Conservation (phyloP, 306 rosid genomes). For the Malus sylvestris region DNA sequence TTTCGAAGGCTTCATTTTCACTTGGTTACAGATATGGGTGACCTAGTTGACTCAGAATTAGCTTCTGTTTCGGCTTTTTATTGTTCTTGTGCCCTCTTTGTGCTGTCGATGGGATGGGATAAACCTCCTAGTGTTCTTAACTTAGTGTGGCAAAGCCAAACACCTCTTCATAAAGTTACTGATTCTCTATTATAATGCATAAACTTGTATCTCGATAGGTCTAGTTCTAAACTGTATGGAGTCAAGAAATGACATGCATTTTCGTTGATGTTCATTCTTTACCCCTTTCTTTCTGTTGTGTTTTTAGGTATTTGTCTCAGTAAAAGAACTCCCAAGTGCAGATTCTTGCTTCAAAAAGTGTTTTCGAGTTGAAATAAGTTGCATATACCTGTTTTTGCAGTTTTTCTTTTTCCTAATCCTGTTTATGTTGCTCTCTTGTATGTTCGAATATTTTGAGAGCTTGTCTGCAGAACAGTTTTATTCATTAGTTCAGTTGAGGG, state of each 20-base stretch:
- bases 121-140: too few relatives aligned
- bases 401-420: background rate
- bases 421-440: background rate
- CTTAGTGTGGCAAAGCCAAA: too few relatives aligned
- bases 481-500: too few relatives aligned
- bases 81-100: too few relatives aligned
- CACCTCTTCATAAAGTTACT: too few relatives aligned
- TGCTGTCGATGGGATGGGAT: background rate
- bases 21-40: too few relatives aligned
- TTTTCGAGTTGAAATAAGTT: slow-evolving; percentile 65
- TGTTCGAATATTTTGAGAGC: slow-evolving; percentile 12
- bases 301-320: too few relatives aligned
- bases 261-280: background rate
- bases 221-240: background rate
- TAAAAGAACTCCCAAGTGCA: slow-evolving; percentile 38
- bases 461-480: background rate
- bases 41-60: too few relatives aligned
- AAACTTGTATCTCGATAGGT: background rate
- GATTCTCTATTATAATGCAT: background rate
- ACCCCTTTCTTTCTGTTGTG: slow-evolving; percentile 18
- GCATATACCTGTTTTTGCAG: slow-evolving; percentile 19
- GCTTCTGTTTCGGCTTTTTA: too few relatives aligned
- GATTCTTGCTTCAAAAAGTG: slow-evolving; percentile 64
- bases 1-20: too few relatives aligned
- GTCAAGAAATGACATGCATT: background rate